Conservation (phyloP, 345 rosid genomes). For the Gossypium turneri region DNA sequence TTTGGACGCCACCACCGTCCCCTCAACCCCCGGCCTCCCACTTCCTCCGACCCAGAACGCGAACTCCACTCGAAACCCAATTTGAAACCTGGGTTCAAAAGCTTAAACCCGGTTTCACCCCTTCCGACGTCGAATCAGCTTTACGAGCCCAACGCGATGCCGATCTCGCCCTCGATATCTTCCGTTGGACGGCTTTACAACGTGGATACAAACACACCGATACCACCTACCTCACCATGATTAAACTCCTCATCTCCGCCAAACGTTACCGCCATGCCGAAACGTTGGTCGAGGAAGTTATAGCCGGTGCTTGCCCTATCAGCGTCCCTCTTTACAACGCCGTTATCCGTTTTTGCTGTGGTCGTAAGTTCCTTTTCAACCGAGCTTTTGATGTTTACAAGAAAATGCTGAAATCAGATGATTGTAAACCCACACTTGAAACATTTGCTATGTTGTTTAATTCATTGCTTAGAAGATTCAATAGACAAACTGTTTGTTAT, state of each 20-base stretch:
- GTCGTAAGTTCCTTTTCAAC: slow-evolving; percentile 66
- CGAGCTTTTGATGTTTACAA: slow-evolving; percentile 80
- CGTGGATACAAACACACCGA: slow-evolving; percentile 69
- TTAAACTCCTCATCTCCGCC: slow-evolving; percentile 55
- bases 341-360: slow-evolving; percentile 69
- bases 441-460: slow-evolving; percentile 57
- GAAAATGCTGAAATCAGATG: slow-evolving; percentile 61
- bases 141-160: slow-evolving; percentile 75
- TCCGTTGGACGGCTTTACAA: slow-evolving; percentile 86
- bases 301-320: slow-evolving; percentile 78
- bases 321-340: slow-evolving; percentile 67
- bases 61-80: slow-evolving; percentile 69
- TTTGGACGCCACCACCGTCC: slow-evolving; percentile 28
- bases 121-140: slow-evolving; percentile 60
- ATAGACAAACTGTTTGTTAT: slow-evolving; percentile 62
- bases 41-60: slow-evolving; percentile 35
- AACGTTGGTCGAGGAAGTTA: slow-evolving; percentile 68
- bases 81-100: slow-evolving; percentile 79
- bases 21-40: slow-evolving; percentile 23
- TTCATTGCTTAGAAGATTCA: slow-evolving; percentile 69
- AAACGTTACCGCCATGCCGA: slow-evolving; percentile 66
- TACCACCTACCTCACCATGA: slow-evolving; percentile 56
- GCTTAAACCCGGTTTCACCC: slow-evolving; percentile 79
- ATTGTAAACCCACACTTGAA: slow-evolving; percentile 73
- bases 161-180: slow-evolving; percentile 80